Evolutionary conservation across 2,329 filamentous ascomycete species (phyloP).

Genomic region (Raffaelea arxii): DNA sequence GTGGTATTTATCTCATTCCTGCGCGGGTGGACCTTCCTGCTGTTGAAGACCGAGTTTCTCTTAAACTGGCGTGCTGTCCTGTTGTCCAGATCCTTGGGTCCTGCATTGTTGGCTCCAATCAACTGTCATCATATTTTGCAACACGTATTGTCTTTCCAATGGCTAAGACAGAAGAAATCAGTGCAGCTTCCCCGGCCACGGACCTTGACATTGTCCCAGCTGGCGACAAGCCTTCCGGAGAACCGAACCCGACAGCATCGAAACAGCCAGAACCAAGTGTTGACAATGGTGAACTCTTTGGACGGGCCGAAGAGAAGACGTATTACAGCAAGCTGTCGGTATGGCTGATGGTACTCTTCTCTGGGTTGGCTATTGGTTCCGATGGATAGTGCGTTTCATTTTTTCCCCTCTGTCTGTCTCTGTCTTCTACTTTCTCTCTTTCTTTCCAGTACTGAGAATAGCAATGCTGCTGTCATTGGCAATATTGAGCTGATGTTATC

Average conservation of each 20-base stretch:
- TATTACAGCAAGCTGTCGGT: constrained; percentile 29
- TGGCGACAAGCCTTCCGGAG: no score
- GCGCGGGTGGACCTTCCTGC: no score
- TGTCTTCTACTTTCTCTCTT: constrained; percentile 3
- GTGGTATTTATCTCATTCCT: no score
- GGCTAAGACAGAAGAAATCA: not conserved
- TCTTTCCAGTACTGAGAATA: constrained; percentile 5
- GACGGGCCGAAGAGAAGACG: constrained; percentile 4
- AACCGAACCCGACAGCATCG: no score
- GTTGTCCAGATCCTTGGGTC: no score
- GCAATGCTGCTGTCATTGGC: constrained; percentile 34
- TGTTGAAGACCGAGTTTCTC: no score
- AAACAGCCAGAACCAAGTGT: not conserved
- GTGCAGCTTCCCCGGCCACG: not conserved
- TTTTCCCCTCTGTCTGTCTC: constrained; percentile 1
- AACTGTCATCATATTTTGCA: not conserved
- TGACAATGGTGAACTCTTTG: not conserved
- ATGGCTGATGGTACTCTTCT: constrained; percentile 34
- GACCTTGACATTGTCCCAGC: not conserved
- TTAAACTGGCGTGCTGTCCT: no score
- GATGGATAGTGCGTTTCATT: constrained; percentile 27
- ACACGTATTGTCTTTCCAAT: not conserved
- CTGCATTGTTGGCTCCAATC: no score
- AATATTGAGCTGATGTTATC: constrained; percentile 31
- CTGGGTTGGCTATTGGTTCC: constrained; percentile 34